Evolutionary conservation across 208 protist genomes (phyloP).

Genomic region (Angomonas deanei): DNA sequence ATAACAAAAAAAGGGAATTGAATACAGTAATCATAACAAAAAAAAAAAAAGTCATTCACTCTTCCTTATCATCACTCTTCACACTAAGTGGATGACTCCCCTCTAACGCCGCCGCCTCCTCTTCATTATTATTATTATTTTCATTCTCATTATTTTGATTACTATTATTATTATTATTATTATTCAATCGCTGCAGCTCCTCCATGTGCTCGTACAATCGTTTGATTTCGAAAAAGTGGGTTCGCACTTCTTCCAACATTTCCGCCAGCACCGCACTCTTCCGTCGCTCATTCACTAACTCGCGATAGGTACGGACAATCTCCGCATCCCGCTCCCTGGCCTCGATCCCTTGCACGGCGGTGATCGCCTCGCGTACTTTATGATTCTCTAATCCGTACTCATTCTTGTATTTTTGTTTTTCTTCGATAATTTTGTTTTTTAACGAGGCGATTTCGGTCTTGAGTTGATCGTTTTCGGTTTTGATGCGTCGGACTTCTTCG

Average conservation of each 20-base stretch:
- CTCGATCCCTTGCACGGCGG: neutral
- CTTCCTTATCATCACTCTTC: neutral
- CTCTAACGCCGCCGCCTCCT: neutral
- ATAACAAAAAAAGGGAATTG: slow-evolving; percentile 16
- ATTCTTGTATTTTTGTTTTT: neutral
- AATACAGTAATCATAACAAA: no score
- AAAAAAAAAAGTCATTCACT: neutral
- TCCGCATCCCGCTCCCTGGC: neutral
- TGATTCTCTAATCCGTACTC: neutral
- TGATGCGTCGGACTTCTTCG: neutral
- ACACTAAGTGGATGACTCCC: neutral
- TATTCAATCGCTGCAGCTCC: neutral
- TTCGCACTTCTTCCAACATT: neutral
- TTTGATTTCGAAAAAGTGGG: slow-evolving; percentile 2
- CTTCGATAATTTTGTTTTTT: neutral
- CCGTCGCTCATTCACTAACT: neutral
- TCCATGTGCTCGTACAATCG: neutral
- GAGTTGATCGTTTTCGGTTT: neutral
- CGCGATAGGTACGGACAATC: neutral
- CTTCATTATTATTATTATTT: neutral
- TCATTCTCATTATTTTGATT: neutral
- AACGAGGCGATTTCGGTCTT: neutral
- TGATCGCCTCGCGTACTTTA: neutral
- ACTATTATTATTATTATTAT: slow-evolving; percentile 2
- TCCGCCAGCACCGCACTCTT: slow-evolving; percentile 3